A percentile compares a stretch with the other conserved stretches of the same genome.
Evolutionary conservation across 768 basidiomycete species (phyloP).

Genomic region (Termitomyces sp.): DNA sequence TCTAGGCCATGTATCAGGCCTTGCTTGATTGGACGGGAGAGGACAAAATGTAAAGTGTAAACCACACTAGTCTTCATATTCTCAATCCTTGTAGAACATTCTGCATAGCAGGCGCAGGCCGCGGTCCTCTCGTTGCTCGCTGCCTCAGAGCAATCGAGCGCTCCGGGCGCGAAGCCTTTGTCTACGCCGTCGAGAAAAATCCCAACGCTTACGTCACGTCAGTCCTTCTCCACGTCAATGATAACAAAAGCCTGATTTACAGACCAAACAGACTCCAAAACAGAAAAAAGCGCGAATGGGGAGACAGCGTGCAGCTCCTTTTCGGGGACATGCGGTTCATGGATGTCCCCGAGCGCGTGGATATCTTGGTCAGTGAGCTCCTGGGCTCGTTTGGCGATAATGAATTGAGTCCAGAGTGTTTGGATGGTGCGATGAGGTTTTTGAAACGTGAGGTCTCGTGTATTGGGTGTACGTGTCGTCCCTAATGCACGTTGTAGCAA

Average conservation of each 20-base stretch:
- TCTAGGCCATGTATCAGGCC: conserved; percentile 75
- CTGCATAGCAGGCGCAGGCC: conserved; percentile 91
- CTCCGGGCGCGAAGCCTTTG: conserved; percentile 49
- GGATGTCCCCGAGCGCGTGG: conserved; percentile 79
- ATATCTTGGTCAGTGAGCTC: conserved; percentile 93
- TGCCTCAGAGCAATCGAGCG: conserved; percentile 74
- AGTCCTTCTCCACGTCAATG: conserved; percentile 13
- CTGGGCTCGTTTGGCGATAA: conserved; percentile 98
- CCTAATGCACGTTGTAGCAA: conserved; percentile 41
- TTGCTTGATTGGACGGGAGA: conserved; percentile 64
- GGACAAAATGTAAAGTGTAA: conserved; percentile 53
- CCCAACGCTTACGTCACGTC: conserved; percentile 94
- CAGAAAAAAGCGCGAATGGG: conserved; percentile 80
- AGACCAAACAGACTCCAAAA: conserved; percentile 65
- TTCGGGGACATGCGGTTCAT: conserved; percentile 93
- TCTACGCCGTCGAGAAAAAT: conserved; percentile 96
- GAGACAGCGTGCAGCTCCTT: conserved; percentile 69
- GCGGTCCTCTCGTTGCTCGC: conserved; percentile 88
- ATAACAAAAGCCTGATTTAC: conserved; percentile 4
- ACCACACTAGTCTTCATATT: conserved; percentile 4
- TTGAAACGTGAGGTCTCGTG: conserved; percentile 66
- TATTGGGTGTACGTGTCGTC: no score
- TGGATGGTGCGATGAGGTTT: conserved; percentile 93
- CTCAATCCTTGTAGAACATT: conserved; percentile 51
- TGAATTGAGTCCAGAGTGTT: conserved; percentile 95